Evolutionary conservation across 305 asterid species (phyloP).

Genomic region (Solanum hybrid): DNA sequence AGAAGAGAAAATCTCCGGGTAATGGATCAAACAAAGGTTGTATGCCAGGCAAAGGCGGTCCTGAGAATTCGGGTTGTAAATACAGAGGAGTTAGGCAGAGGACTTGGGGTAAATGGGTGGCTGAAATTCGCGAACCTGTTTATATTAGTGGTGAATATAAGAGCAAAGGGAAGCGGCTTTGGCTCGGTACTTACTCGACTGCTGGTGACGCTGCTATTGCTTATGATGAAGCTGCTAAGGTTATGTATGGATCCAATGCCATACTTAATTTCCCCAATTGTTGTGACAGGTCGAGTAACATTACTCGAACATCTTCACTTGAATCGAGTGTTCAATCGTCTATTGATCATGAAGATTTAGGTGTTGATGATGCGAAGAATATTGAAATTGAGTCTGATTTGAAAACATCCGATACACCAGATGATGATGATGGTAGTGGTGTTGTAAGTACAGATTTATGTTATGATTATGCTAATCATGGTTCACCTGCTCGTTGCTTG

Average conservation of each 20-base stretch:
- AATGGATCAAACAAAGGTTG: slow-evolving; percentile 17
- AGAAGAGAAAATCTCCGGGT: neutral
- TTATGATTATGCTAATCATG: neutral
- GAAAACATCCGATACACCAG: neutral
- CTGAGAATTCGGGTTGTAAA: slow-evolving; percentile 11
- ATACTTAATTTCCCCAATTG: slow-evolving; percentile 15
- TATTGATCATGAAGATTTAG: neutral
- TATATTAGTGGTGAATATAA: neutral
- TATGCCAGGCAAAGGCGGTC: slow-evolving; percentile 30
- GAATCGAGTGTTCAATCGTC: neutral
- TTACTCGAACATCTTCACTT: neutral
- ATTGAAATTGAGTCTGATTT: neutral
- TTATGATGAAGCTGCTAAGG: slow-evolving; percentile 22
- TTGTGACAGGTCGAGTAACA: neutral
- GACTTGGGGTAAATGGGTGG: slow-evolving; percentile 35
- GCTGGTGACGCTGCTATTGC: slow-evolving; percentile 20
- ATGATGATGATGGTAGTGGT: neutral
- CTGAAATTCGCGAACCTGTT: slow-evolving; percentile 23
- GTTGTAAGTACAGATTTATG: neutral
- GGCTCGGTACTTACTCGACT: slow-evolving; percentile 22
- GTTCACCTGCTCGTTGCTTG: neutral
- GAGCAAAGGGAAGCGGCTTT: neutral
- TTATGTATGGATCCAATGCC: slow-evolving; percentile 18
- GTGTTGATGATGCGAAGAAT: neutral
- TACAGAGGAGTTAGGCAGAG: slow-evolving; percentile 33